Conservation (phyloP, 306 rosid species). For the Alnus rubra region DNA sequence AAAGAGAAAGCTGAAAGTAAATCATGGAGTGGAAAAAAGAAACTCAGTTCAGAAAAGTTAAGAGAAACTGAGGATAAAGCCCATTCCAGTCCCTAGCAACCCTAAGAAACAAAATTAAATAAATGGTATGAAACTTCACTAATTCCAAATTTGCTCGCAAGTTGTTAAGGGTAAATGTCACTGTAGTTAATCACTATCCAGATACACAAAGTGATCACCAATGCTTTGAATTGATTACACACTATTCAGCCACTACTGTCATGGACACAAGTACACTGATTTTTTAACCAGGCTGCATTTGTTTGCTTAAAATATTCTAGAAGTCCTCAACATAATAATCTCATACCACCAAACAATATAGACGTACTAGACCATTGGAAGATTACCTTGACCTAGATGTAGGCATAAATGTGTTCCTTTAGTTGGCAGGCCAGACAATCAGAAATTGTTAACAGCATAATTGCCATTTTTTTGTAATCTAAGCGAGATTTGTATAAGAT, state of each 20-base stretch:
- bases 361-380: background rate
- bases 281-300: background rate
- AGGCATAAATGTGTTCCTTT: background rate
- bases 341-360: background rate
- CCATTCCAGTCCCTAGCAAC: background rate
- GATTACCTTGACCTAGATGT: background rate
- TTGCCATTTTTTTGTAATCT: background rate
- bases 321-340: background rate
- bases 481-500: background rate
- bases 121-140: background rate
- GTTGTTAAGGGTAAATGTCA: background rate
- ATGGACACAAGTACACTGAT: background rate
- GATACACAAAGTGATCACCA: background rate
- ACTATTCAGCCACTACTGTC: background rate
- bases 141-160: background rate
- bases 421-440: background rate
- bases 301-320: background rate
- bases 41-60: background rate
- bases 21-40: background rate
- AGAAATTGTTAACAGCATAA: background rate
- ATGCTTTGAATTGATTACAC: background rate
- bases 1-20: background rate
- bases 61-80: background rate
- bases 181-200: constrained; percentile 1
- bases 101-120: background rate